Conservation (phyloP, 768 basidiomycete species). For the Tephrocybe sp. region DNA sequence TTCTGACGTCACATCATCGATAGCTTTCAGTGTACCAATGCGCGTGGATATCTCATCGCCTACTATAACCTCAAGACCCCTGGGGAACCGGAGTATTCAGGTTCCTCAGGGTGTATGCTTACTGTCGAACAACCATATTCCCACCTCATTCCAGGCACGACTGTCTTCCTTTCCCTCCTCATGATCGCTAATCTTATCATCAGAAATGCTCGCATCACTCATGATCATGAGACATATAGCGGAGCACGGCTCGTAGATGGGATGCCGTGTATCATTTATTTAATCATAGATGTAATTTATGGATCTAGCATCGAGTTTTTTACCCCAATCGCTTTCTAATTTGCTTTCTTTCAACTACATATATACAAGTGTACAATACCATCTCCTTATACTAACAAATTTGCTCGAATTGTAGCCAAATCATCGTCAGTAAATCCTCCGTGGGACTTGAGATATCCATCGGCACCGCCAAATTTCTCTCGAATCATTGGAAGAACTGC, state of each 20-base stretch:
- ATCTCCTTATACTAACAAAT: neutral
- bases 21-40: slow-evolving; percentile 53
- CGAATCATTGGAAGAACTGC: slow-evolving; percentile 30
- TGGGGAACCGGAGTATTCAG: slow-evolving; percentile 52
- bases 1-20: neutral
- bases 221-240: slow-evolving; percentile 15
- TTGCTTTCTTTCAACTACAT: no score
- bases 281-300: no score
- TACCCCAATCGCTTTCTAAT: no score
- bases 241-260: slow-evolving; percentile 1
- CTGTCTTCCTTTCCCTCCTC: slow-evolving; percentile 20
- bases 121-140: slow-evolving; percentile 62
- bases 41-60: slow-evolving; percentile 51
- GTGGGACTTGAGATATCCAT: slow-evolving; percentile 30
- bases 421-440: slow-evolving; percentile 32
- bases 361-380: no score
- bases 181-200: no score
- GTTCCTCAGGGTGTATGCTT: slow-evolving; percentile 62
- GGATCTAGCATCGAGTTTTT: no score
- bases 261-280: no score
- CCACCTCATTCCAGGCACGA: slow-evolving; percentile 63
- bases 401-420: slow-evolving; percentile 14
- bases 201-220: slow-evolving; percentile 12
- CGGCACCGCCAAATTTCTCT: slow-evolving; percentile 36
- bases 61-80: slow-evolving; percentile 58